These are phyloP conservation scores for Aspergillus piperis DNA, from an alignment of 2,329 filamentous ascomycete species.

Conservation along the genomic window DNA sequence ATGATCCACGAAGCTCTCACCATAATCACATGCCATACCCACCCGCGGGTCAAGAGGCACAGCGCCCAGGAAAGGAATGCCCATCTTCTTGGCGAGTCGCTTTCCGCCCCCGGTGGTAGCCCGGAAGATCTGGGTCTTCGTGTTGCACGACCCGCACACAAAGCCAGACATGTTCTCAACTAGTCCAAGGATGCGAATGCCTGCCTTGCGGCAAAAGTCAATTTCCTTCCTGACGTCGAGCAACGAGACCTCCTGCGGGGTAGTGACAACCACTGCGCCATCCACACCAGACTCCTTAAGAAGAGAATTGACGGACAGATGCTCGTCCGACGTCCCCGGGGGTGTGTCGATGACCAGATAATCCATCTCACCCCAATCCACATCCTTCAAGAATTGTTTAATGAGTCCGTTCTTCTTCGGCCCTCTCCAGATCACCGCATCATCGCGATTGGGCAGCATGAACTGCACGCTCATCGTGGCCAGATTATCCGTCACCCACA, in stretches of 20 bases:
- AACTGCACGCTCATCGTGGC: conserved; percentile 98
- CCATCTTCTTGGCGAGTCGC: conserved; percentile 79
- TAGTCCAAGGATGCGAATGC: conserved; percentile 81
- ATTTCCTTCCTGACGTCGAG: conserved; percentile 96
- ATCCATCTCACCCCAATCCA: conserved; percentile 95
- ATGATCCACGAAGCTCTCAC: conserved; percentile 93
- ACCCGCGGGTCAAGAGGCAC: conserved; percentile 93
- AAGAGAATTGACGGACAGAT: conserved; percentile 89
- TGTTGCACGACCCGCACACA: conserved; percentile 88
- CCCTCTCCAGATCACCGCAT: conserved; percentile 95
- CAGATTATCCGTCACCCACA: conserved; percentile 93
- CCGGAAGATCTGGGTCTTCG: conserved; percentile 79
- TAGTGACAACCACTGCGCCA: conserved; percentile 89
- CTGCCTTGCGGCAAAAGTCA: conserved; percentile 94
- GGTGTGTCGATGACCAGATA: conserved; percentile 94
- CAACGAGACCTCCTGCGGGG: conserved; percentile 89
- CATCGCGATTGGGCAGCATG: conserved; percentile 90
- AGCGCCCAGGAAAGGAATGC: conserved; percentile 81
- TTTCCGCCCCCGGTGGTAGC: conserved; percentile 86
- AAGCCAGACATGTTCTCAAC: conserved; percentile 99
- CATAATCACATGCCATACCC: conserved; percentile 94
- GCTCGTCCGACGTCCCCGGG: conserved; percentile 92
- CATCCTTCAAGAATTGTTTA: conserved; percentile 96
- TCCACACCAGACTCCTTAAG: conserved; percentile 90
- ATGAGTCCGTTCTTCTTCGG: conserved; percentile 99